Conservation (phyloP, 176 grass and related monocot species). For the Avena eriantha region DNA sequence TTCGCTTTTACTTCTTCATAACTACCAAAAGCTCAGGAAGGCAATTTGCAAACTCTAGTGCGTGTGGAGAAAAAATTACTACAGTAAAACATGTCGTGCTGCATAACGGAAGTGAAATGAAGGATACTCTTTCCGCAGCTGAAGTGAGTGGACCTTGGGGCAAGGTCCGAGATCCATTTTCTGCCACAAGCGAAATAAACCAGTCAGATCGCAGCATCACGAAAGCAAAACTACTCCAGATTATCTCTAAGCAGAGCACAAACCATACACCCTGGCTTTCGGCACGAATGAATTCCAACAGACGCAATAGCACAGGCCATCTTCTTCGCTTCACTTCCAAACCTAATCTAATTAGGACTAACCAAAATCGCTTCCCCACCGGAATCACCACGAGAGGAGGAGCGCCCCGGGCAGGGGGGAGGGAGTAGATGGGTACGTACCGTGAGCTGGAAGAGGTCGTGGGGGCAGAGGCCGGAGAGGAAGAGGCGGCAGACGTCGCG, state of each 20-base stretch:
- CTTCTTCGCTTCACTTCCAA: not conserved
- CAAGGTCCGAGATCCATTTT: conserved; percentile 99
- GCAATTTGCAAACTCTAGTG: not conserved
- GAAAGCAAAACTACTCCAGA: not conserved
- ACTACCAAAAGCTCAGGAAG: conserved; percentile 76
- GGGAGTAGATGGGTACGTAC: not conserved
- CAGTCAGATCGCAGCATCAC: not conserved
- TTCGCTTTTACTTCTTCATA: conserved; percentile 84
- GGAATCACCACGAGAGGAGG: not conserved
- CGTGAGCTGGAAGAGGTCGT: conserved; percentile 98
- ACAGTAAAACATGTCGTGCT: not conserved
- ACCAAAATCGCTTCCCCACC: not conserved
- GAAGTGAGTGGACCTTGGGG: conserved; percentile 86
- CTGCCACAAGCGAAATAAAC: conserved; percentile 40
- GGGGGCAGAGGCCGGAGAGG: conserved; percentile 88
- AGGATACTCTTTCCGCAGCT: conserved; percentile 97
- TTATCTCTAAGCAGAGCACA: not conserved
- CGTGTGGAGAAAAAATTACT: not conserved
- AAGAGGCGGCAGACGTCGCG: conserved; percentile 96
- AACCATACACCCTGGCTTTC: not conserved
- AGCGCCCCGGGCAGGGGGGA: not conserved
- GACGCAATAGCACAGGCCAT: not conserved
- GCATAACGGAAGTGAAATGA: not conserved
- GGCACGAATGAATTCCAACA: not conserved
- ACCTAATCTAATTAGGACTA: conserved; percentile 27